Evolutionary conservation across 768 basidiomycete genomes (phyloP), one percentile per base, ranked within the genome.

Genomic region (Leccinum rimulosum): DNA sequence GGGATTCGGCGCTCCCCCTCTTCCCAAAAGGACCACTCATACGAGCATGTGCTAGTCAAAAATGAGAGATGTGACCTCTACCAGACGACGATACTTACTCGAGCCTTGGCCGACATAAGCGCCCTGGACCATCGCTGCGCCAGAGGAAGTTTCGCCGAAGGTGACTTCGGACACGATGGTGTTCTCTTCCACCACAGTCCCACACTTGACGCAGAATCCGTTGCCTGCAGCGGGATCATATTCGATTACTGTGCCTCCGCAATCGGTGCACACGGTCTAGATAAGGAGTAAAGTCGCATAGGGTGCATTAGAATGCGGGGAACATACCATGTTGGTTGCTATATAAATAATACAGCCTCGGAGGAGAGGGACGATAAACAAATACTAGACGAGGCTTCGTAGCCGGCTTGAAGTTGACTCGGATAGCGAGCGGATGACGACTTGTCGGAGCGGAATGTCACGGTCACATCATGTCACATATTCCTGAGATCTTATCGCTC

Each of bases 121-220:
- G 3, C 97, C 97, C 68, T 95, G 91, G 2, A 97, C 95, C 80
- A 98, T 92, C 1, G 96, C 95, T 5, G 95, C 93, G 27, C 97
- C 97, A 30, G 84, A 82, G 11, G 89, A 83, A 4, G 91, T 90
- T 79, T 99, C 97, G n/a, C 94, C 93, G 65, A 99, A 99, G 1
- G 87, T 86, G 56, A 99, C 85, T 71, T 99, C 97, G 62, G 88
- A 91, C 10, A 98, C 93, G 60, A 98, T 94, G 3, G 89, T 85
- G 68, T 93, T 95, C 74, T 97, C 93, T 75, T 96, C 93, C 10
- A 96, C 80, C 17, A 98, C 94, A 7, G 88, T 90, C 50, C 93
- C 93, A 66, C 95, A 98, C 64, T 82, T 78, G 1, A 89, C 83
- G 65, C 93, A 95, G 69, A 93, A 90, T 6, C 89, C 90, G 63